A percentile compares a stretch with the other conserved stretches of the same genome.
phyloP scores from a whole-genome alignment of 129 eudicot species.

The Lactuca saligna region DNA sequence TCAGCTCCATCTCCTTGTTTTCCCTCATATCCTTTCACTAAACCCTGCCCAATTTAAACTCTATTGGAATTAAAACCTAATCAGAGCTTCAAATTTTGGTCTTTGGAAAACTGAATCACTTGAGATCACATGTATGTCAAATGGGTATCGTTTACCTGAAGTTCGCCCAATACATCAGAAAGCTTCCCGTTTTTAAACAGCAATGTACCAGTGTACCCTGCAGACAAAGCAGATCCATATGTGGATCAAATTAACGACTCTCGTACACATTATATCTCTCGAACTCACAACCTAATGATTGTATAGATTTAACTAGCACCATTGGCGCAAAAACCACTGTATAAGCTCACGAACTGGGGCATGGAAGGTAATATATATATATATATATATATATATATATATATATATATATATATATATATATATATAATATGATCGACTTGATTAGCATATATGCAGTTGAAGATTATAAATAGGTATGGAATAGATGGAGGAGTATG shows the following conservation, averaged over 20 bases:
- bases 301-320: not conserved
- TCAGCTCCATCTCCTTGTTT: constrained; percentile 8
- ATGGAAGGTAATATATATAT: not conserved
- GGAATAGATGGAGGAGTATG: not conserved
- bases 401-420: no score
- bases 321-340: not conserved
- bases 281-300: constrained; percentile 2
- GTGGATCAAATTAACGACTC: not conserved
- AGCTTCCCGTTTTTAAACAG: constrained; percentile 63
- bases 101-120: not conserved
- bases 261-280: not conserved
- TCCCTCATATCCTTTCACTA: constrained; percentile 11
- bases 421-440: constrained; percentile 4
- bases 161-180: constrained; percentile 58
- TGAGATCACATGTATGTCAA: not conserved
- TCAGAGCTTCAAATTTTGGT: not conserved
- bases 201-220: constrained; percentile 68
- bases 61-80: not conserved
- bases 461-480: not conserved
- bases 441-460: constrained; percentile 1
- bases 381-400: no score
- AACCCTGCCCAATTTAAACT: constrained; percentile 8
- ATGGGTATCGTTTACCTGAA: constrained; percentile 48
- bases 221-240: constrained; percentile 12
- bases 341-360: constrained; percentile 5